A percentile compares a stretch with the other conserved stretches of the same genome.
phyloP scores from a whole-genome alignment of 305 asterid genomes.

The Lippia alba region DNA sequence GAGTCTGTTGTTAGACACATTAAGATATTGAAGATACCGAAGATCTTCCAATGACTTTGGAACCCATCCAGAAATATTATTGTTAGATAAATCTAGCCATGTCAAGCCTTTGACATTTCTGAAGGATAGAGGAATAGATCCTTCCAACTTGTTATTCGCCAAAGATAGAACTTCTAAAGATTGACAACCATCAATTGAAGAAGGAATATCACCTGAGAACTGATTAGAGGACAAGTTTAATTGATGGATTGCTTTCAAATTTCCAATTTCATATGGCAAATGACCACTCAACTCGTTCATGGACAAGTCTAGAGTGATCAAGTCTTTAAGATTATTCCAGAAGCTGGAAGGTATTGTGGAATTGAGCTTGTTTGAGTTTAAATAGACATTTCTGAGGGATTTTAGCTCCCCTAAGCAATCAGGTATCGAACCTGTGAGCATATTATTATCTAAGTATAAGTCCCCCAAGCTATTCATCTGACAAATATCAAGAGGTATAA shows the following conservation, averaged over 20 bases:
- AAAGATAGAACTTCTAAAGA: not conserved
- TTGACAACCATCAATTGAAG: conserved; percentile 9
- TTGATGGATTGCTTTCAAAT: no score
- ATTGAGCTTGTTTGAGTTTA: no score
- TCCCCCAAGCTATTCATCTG: no score
- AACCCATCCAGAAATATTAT: conserved; percentile 26
- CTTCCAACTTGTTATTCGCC: no score
- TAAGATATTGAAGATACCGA: conserved; percentile 1
- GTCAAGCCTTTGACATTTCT: conserved; percentile 22
- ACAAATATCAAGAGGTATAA: no score
- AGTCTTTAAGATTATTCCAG: no score
- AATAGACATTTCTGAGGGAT: no score
- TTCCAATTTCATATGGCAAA: conserved; percentile 31
- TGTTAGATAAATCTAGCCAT: conserved; percentile 17
- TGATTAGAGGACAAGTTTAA: conserved; percentile 32
- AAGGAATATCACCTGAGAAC: conserved; percentile 35
- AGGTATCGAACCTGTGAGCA: no score
- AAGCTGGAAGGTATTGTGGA: no score
- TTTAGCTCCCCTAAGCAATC: no score
- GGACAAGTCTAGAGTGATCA: conserved; percentile 17
- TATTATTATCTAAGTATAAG: no score
- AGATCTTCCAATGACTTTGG: no score
- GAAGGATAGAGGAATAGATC: conserved; percentile 27
- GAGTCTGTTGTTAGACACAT: conserved; percentile 33
- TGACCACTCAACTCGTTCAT: conserved; percentile 37